phyloP scores from a whole-genome alignment of 495 filamentous ascomycete genomes.

The Hypoxylon fragiforme region DNA sequence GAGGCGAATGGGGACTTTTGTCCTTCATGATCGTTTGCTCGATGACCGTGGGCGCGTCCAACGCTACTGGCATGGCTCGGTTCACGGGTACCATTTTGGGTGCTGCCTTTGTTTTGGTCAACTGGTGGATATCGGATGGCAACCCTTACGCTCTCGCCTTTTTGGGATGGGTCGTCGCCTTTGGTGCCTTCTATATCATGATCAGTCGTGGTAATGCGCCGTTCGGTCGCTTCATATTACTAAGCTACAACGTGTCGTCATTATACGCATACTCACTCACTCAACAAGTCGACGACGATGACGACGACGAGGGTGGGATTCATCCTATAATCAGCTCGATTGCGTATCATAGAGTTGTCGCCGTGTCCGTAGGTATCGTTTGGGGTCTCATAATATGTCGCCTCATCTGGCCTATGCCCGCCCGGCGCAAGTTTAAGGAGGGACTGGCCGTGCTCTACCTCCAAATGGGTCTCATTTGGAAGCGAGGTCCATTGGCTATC shows the following conservation, averaged over 20 bases:
- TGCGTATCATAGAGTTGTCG: slow-evolving; percentile 83
- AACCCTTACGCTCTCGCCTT: slow-evolving; percentile 74
- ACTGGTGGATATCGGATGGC: slow-evolving; percentile 73
- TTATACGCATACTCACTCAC: slow-evolving; percentile 92
- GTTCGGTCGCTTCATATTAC: slow-evolving; percentile 86
- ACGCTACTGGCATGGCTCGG: slow-evolving; percentile 83
- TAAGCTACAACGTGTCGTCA: slow-evolving; percentile 96
- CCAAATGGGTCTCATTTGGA: slow-evolving; percentile 95
- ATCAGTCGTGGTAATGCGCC: slow-evolving; percentile 81
- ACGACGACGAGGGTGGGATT: slow-evolving; percentile 83
- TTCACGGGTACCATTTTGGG: slow-evolving; percentile 89
- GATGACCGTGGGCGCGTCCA: slow-evolving; percentile 95
- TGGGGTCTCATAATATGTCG: slow-evolving; percentile 93
- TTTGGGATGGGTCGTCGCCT: slow-evolving; percentile 77
- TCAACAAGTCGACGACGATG: slow-evolving; percentile 74
- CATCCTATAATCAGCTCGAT: slow-evolving; percentile 86
- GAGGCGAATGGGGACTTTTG: slow-evolving; percentile 94
- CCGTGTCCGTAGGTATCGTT: slow-evolving; percentile 82
- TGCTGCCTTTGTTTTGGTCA: slow-evolving; percentile 69
- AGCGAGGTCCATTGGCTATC: slow-evolving; percentile 82
- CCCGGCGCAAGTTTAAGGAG: slow-evolving; percentile 80
- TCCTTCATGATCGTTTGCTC: slow-evolving; percentile 98
- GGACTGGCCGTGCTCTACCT: slow-evolving; percentile 86
- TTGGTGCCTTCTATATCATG: slow-evolving; percentile 87
- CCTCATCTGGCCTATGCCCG: slow-evolving; percentile 90